A percentile compares a stretch with the other conserved stretches of the same genome.
Conservation (phyloP, 768 basidiomycete genomes). For the Pleurotus sapidus region DNA sequence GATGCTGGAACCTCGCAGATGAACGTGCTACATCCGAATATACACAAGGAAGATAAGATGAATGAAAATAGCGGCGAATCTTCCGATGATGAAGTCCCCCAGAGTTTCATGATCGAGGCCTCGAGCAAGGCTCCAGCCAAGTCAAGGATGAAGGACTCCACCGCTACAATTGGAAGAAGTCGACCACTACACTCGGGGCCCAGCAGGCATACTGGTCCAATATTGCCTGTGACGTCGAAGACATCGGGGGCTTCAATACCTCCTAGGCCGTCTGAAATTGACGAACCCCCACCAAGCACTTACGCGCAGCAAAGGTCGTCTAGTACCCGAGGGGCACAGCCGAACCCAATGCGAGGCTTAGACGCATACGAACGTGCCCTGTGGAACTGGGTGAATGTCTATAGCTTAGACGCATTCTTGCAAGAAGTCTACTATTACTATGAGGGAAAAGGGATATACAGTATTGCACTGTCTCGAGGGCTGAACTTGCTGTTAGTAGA, state of each 20-base stretch:
- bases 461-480: slow-evolving; percentile 85
- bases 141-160: slow-evolving; percentile 10
- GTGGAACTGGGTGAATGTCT: slow-evolving; percentile 99
- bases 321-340: slow-evolving; percentile 27
- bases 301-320: slow-evolving; percentile 23
- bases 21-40: slow-evolving; percentile 66
- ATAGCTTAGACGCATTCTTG: slow-evolving; percentile 92
- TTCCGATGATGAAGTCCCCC: slow-evolving; percentile 83
- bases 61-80: slow-evolving; percentile 49
- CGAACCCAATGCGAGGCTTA: slow-evolving; percentile 62
- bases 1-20: slow-evolving; percentile 52
- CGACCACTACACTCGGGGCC: slow-evolving; percentile 53
- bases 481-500: slow-evolving; percentile 89
- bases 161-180: slow-evolving; percentile 27
- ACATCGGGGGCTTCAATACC: slow-evolving; percentile 43
- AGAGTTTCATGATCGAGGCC: slow-evolving; percentile 84
- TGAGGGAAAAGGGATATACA: slow-evolving; percentile 94
- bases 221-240: slow-evolving; percentile 32
- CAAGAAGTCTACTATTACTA: slow-evolving; percentile 97
- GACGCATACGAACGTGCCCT: slow-evolving; percentile 88
- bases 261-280: slow-evolving; percentile 64
- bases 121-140: slow-evolving; percentile 33
- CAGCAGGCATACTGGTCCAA: slow-evolving; percentile 36
- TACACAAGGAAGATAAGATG: slow-evolving; percentile 61
- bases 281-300: slow-evolving; percentile 29